Base-by-base conservation (phyloP, 768 basidiomycete species). In the Mycena chlorophos region DNA sequence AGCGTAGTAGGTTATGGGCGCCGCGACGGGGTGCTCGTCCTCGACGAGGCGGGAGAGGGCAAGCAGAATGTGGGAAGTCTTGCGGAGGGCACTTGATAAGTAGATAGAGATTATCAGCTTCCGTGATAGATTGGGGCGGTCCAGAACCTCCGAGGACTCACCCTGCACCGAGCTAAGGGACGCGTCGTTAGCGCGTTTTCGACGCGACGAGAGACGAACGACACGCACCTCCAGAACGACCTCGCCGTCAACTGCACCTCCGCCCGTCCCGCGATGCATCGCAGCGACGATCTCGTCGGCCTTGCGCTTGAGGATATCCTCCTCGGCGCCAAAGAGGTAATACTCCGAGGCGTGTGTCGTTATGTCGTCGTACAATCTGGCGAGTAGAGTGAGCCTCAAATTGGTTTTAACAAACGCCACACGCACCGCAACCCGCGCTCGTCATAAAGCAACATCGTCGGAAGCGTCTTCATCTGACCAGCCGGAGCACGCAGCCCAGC, bases 311-410 rank as follows among this genome's bases (percentile, higher is more conserved):
- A 98, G 75, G 55, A 99, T 89, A 56, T 86, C 80, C 66, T 96
- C 87, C 71, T 98, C 97, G 0, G 91, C 91, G 3, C 77, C 72
- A 69, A 95, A 99, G 30, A 94, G 78, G 68, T 98, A 98, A 68
- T 99, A 99, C 65, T 93, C 89, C 12, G 81, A 76, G 1, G 80
- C 87, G 26, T 83, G 73, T 6, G 87, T 88, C 2, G 93, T 94
- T 47, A 95, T 89, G 34, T 83, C 78, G 72, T 95, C 94, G 73
- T 94, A 96, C 16, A 94, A 76, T 69, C 84, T 62, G 51, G 12
- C 48, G 25, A 29, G 27, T 47, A n/a, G 43, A 48, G 26, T 52
- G 27, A 6, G 16, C 13, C 20, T 2, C 38, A 12, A 8, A 22
- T 25, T 22, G 2, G 14, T 28, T 14, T 19, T 45, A 22, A 5